These are phyloP conservation scores for Phytophthora sojae DNA, from an alignment of 352 stramenopile genomes.

Conservation along the genomic window DNA sequence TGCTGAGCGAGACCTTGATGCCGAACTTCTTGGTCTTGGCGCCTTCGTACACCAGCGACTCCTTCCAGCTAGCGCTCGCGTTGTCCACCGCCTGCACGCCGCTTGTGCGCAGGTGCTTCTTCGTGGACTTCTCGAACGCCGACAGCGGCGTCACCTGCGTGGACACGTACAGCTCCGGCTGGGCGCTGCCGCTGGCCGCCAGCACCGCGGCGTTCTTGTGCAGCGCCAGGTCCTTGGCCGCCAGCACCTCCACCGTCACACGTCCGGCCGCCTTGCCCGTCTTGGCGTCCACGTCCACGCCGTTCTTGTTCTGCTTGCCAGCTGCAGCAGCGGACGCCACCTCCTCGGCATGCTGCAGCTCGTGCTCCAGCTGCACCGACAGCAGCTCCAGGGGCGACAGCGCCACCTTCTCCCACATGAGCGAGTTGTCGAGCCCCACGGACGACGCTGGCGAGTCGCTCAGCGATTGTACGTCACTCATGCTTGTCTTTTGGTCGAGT, in stretches of 20 bases:
- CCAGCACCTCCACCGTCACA: conserved; percentile 61
- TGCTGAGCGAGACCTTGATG: conserved; percentile 72
- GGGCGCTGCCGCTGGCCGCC: conserved; percentile 38
- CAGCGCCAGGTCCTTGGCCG: conserved; percentile 44
- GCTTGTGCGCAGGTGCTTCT: conserved; percentile 70
- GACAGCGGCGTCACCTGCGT: conserved; percentile 65
- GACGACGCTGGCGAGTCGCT: conserved; percentile 52
- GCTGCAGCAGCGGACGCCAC: conserved; percentile 31
- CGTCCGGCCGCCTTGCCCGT: conserved; percentile 67
- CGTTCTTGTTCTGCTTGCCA: conserved; percentile 76
- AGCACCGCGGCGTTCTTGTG: conserved; percentile 39
- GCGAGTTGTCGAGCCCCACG: conserved; percentile 59
- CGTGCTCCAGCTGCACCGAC: conserved; percentile 75
- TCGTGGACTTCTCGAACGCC: conserved; percentile 72
- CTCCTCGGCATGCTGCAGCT: conserved; percentile 67
- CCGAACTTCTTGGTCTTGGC: conserved; percentile 73
- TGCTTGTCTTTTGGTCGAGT: conserved; percentile 25
- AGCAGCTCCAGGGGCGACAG: conserved; percentile 76
- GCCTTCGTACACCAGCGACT: conserved; percentile 66
- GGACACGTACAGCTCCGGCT: conserved; percentile 63
- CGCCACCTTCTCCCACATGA: conserved; percentile 83
- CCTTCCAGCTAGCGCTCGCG: conserved; percentile 50
- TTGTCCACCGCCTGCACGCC: conserved; percentile 29
- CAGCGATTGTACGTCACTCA: conserved; percentile 59
- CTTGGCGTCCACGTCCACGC: conserved; percentile 67